Conservation (phyloP, 208 protist genomes). For the Giardia muris region DNA sequence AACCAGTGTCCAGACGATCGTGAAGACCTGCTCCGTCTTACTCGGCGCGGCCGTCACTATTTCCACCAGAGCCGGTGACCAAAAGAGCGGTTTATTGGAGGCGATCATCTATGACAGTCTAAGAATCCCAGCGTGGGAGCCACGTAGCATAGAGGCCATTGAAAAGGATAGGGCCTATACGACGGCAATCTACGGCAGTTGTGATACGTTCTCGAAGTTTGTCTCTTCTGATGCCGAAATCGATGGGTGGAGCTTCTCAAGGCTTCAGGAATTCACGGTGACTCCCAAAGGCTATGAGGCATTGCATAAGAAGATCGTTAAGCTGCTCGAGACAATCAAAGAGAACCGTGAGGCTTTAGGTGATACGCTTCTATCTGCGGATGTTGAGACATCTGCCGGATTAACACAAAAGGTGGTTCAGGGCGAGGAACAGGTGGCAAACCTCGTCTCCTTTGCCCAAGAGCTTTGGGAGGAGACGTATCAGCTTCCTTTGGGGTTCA, state of each 20-base stretch:
- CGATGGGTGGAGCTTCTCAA: neutral
- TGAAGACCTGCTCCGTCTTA: neutral
- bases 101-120: neutral
- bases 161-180: neutral
- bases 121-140: neutral
- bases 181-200: neutral
- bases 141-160: neutral
- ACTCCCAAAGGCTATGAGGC: neutral
- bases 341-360: neutral
- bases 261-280: neutral
- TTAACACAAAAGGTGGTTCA: neutral
- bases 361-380: neutral
- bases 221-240: neutral
- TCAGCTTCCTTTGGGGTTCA: neutral
- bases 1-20: neutral
- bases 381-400: neutral
- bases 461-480: neutral
- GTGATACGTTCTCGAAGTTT: neutral
- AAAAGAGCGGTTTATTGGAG: neutral
- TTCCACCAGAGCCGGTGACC: neutral
- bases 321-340: neutral
- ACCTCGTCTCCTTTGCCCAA: neutral
- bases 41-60: neutral
- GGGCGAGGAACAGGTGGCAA: neutral
- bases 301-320: neutral